These are phyloP conservation scores for Cicer bijugum DNA, from an alignment of 306 rosid species.

Conservation along the genomic window DNA sequence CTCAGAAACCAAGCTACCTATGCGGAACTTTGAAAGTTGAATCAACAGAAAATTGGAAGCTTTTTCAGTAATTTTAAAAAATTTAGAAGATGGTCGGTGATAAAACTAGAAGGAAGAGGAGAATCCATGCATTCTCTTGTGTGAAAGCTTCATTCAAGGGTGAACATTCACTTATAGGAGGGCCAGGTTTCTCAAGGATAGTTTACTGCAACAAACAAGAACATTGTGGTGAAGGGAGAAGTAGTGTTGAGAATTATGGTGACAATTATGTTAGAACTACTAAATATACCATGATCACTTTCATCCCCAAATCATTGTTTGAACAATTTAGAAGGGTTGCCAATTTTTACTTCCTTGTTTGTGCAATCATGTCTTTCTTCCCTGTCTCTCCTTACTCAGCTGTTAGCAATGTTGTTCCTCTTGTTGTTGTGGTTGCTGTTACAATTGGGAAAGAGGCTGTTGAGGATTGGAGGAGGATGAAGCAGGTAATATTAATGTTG, in stretches of 20 bases:
- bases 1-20: too few relatives aligned
- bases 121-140: conserved; percentile 77
- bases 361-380: conserved; percentile 73
- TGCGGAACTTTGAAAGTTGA: not conserved
- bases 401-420: conserved; percentile 77
- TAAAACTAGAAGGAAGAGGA: conserved; percentile 60
- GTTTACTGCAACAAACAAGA: conserved; percentile 70
- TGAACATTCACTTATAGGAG: conserved; percentile 81
- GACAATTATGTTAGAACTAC: conserved; percentile 81
- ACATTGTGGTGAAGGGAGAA: not conserved
- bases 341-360: conserved; percentile 77
- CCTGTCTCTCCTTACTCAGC: conserved; percentile 83
- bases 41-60: not conserved
- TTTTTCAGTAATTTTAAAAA: conserved; percentile 6
- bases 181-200: conserved; percentile 86
- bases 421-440: conserved; percentile 75
- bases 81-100: conserved; percentile 52
- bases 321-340: conserved; percentile 96
- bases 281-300: conserved; percentile 71
- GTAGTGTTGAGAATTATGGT: conserved; percentile 51
- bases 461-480: conserved; percentile 81
- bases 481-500: conserved; percentile 68
- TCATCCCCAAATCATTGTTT: conserved; percentile 81
- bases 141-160: conserved; percentile 68
- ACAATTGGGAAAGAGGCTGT: conserved; percentile 81